Evolutionary conservation across 139 green algal genomes (phyloP), one percentile per base, ranked within the genome.

Genomic region (Chlorella sp.): DNA sequence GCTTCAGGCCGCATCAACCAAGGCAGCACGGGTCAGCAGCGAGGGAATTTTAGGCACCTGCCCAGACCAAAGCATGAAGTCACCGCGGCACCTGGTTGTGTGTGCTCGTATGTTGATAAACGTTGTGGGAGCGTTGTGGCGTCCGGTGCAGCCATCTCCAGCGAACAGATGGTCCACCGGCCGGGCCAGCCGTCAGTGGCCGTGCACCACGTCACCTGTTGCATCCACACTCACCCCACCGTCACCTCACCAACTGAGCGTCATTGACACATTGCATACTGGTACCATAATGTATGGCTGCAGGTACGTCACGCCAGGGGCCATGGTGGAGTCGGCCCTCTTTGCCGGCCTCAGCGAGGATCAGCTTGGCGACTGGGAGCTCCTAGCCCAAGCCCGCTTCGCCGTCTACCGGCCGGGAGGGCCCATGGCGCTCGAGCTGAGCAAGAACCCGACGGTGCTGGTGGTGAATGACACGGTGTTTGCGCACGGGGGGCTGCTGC

Each of bases 401-500:
- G 74, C 79, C 17, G 80, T 97, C 34, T 97, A 89, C 77, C 78
- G 77, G 66, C 93, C 93, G 4, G 93, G 93, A 10, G 90, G 90
- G 1, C 74, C 78, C 14, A 88, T 97, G 77, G 93, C 93, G 0
- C 73, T 77, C 24, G 89, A 96, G 77, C 82, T 97, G 23, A 79
- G 89, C 10, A 89, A 88, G 63, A 97, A 97, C 75, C 90, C 91
- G 24, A 96, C 92, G 26, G 91, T 96, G 27, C 79, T 97, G 35
- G 74, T 97, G 1, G 87, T 97, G 3, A 97, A 97, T 70, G 90
- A 96, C 77, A 93, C 92, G 14, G 87, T 92, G 17, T 97, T 97
- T 85, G 92, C 88, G 34, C 93, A 97, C 75, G 93, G 93, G 4
- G 92, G 91, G 29, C 74, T 97, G 49, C 73, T 98, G 35, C 91